Evolutionary conservation across 2,329 filamentous ascomycete genomes (phyloP), one percentile per base, ranked within the genome.

Genomic region (Fusarium sublunatum): DNA sequence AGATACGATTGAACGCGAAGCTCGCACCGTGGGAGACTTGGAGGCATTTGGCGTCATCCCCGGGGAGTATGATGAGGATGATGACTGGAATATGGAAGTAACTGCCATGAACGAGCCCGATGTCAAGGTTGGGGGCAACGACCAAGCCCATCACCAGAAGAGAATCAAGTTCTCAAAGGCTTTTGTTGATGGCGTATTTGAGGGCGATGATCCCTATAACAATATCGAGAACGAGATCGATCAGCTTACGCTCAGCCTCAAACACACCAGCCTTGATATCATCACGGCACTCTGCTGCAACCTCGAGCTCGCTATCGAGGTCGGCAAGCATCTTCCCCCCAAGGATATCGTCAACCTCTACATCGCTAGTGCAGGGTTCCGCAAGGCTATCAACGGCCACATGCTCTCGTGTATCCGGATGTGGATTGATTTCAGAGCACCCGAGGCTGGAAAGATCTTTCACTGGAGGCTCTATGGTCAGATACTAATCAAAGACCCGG

Each of bases 311-410:
- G 75, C 82, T 40, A 77, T 88, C 42, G 77, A 83, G 44, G 69
- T 91, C 7, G 82, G 83, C 55, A 80, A 81, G 63, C 78, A 84
- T 55, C 80, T 92, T 19, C 72, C 74, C 7, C 75, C 85, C 1
- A 70, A 76, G 12, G 86, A 88, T 49, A 78, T 93, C 7, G 72
- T 92, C 57, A 82, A 78, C 40, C 80, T 93, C 31, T 92, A 90
- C 78, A 79, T 83, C 64, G 84, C 87, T 64, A 90, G 85, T 72
- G 84, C 80, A 51, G 79, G 83, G 32, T 89, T 91, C 70, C 83
- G 92, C 70, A 73, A 77, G 43, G 79, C 86, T 26, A 74, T 91
- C 69, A 84, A 89, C 71, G 77, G 78, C 47, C 80, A 88, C 65
- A 82, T 88, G 71, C 82, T 82, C 8, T 84, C 84, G 34, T 83